phyloP scores from a whole-genome alignment of 192 early-diverging fungal genomes.

The Gryganskiella cystojenkinii region DNA sequence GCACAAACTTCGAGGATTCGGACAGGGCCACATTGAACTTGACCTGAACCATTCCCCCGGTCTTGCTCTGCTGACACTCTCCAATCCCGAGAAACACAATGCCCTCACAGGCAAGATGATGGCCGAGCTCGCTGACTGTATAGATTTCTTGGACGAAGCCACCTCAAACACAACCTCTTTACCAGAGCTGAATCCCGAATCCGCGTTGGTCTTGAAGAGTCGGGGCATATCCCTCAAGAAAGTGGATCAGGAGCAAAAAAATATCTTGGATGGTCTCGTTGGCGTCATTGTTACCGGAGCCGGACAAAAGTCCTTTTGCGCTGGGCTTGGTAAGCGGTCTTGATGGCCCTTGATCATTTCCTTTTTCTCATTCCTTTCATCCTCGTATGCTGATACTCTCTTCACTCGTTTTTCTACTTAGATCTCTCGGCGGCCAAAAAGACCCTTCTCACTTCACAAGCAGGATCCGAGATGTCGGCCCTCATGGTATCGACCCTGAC shows the following conservation, averaged over 20 bases:
- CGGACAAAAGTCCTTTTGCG: slow-evolving; percentile 57
- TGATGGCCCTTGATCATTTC: too few species aligned
- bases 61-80: slow-evolving; percentile 54
- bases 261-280: slow-evolving; percentile 31
- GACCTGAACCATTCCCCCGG: slow-evolving; percentile 50
- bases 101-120: slow-evolving; percentile 71
- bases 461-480: slow-evolving; percentile 56
- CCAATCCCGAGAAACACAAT: slow-evolving; percentile 63
- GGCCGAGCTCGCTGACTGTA: slow-evolving; percentile 65
- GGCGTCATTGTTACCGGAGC: slow-evolving; percentile 57
- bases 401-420: slow-evolving; percentile 10
- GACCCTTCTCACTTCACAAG: slow-evolving; percentile 51
- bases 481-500: slow-evolving; percentile 73
- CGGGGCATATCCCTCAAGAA: slow-evolving; percentile 1
- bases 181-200: slow-evolving; percentile 27
- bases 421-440: slow-evolving; percentile 63
- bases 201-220: slow-evolving; percentile 31
- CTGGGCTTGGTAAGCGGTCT: slow-evolving; percentile 58
- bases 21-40: slow-evolving; percentile 54
- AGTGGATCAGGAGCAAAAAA: background rate
- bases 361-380: background rate
- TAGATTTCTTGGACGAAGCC: slow-evolving; percentile 57
- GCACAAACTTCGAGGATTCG: slow-evolving; percentile 45
- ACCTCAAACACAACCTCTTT: background rate
- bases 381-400: background rate